Base-by-base conservation (phyloP, 2,329 filamentous ascomycete genomes). In the Pseudogymnoascus sp. region DNA sequence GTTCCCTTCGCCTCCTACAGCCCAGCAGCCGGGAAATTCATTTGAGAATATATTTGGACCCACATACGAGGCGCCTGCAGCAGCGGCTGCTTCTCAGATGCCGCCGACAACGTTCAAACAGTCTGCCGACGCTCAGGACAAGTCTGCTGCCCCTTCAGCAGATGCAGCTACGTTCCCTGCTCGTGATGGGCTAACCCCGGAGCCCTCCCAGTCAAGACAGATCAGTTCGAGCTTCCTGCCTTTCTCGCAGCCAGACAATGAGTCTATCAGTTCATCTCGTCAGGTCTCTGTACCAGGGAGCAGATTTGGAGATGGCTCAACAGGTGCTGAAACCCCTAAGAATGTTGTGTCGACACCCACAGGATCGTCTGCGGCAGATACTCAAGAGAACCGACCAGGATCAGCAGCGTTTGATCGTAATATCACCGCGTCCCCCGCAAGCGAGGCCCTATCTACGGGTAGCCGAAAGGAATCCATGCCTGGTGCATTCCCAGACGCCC, bases 31-130 rank as follows among this genome's bases (percentile, higher is more conserved):
- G 58, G 87, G 90, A 66, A 86, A 83, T 74, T 86, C 87, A 3
- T 95, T 96, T 73, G 91, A 96, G 72, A 92, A 89, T 70, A 86
- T 96, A 49, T 96, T 96, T 74, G 91, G 91, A 1, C 86, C 87
- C 55, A 80, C 87, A 1, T 86, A 86, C 69, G 76, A 77, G 14
- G 69, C 75, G 38, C 72, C 77, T 11, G 76, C 75, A 7, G 74
- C 71, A 61, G 62, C 67, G 59, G 70, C 70, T 30, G 70, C 73
- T 73, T 52, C 78, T 79, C 58, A 14, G 4, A 60, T 60, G 58
- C 80, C 83, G 8, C 75, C 75, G 30, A 84, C 84, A 11, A 84
- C 84, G 5, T 90, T 91, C 77, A 82, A 84, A 69, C 81, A 80
- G 36, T 67, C 69, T 35, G 66, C 59, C 28, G 62, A 63, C 6